Conservation (phyloP, 192 early-diverging fungal genomes). For the Backusella liffmaniae region DNA sequence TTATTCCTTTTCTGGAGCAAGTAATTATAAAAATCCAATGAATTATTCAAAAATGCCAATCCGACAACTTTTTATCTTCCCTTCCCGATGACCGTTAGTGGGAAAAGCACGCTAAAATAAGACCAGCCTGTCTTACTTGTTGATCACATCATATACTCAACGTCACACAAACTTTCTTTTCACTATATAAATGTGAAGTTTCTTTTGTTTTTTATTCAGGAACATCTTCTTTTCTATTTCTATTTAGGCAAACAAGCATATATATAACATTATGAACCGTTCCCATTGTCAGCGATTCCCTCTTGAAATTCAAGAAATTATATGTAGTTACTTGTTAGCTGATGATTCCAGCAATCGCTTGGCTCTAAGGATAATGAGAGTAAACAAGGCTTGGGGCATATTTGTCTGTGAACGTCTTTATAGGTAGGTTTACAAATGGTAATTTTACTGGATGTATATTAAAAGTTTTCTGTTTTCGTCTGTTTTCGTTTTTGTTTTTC, state of each 20-base stretch:
- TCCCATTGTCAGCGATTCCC: neutral
- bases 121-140: neutral
- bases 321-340: neutral
- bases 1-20: constrained; percentile 2
- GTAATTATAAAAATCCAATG: neutral
- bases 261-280: neutral
- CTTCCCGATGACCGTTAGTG: neutral
- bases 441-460: neutral
- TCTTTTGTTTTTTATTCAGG: neutral
- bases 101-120: neutral
- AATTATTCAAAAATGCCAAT: neutral
- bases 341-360: neutral
- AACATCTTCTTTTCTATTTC: neutral
- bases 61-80: neutral
- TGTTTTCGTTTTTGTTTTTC: neutral
- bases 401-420: constrained; percentile 1
- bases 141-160: neutral
- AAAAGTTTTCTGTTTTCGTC: neutral
- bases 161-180: neutral
- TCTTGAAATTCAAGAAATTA: constrained; percentile 7
- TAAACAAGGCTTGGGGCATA: neutral
- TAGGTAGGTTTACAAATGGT: neutral
- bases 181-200: neutral
- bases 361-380: neutral
- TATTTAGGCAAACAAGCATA: neutral